Base-by-base conservation (phyloP, 768 basidiomycete species). In the Bullera alba region DNA sequence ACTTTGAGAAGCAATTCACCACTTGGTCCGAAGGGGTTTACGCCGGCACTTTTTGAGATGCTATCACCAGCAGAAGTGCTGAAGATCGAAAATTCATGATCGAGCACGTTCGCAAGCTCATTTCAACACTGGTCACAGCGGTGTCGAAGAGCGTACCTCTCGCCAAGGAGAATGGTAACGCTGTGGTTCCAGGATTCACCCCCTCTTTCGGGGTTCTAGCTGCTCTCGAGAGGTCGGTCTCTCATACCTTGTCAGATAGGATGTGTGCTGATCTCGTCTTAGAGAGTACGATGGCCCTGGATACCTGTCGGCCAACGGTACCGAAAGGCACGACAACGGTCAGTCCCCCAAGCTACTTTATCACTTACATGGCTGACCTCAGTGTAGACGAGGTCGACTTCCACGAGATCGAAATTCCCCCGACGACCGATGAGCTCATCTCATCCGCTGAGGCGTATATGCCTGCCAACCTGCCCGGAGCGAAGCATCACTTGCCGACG, bases 381-480 rank as follows among this genome's bases (percentile, higher is more conserved):
- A 23, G 26, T 30, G 25, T 38, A 54, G 48, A 55, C 43, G 25
- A 22, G 16, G 63, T 70, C 22, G 76, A 81, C 30, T 81, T 86
- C 8, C 22, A 60, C 1, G 72, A 80, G 2, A 84, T 87, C 37
- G 75, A 79, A n/a, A 77, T 86, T 41, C 80, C 81, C 0, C 86
- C 86, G 0, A 87, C 86, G 0, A 77, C 84, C 36, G 69, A 77
- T 4, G 86, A 88, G 59, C 75, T 88, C 6, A 65, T 79, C 37
- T 80, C 73, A 17, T 69, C 63, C 0, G 21, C 10, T 61, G 73
- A 2, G 80, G 12, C 84, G 0, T 86, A 79, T 61, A 70, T 87
- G 0, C 86, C 86, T 0, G 80, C 77, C 0, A 82, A 79, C 57
- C 63, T 83, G 1, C 77, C 74, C 17, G 76, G 73, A 2, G 84